phyloP scores from a whole-genome alignment of 192 early-diverging fungal genomes.

The Haplosporangium gracile region DNA sequence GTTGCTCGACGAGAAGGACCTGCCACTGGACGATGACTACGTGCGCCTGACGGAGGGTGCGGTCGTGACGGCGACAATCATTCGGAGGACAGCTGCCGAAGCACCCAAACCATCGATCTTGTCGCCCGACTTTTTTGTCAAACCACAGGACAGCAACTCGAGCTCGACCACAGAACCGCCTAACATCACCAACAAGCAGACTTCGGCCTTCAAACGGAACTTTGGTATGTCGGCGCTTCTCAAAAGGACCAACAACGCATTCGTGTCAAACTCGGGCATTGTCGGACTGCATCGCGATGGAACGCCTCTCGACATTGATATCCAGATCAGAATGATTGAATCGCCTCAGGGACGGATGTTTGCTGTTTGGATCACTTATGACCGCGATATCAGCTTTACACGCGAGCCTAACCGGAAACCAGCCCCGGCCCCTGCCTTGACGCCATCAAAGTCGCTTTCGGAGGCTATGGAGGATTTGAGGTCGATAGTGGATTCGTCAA shows the following conservation, averaged over 20 bases:
- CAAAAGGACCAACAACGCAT: constrained; percentile 34
- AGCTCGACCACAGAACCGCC: background rate
- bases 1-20: constrained; percentile 49
- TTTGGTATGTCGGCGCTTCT: constrained; percentile 51
- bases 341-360: constrained; percentile 61
- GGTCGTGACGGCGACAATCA: constrained; percentile 53
- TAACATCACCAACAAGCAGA: constrained; percentile 20
- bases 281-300: constrained; percentile 74
- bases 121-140: constrained; percentile 51
- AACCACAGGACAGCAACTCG: constrained; percentile 22
- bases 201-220: constrained; percentile 32
- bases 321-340: constrained; percentile 71
- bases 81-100: constrained; percentile 54
- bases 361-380: constrained; percentile 75
- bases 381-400: constrained; percentile 62
- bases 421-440: background rate
- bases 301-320: constrained; percentile 67
- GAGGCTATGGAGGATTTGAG: constrained; percentile 34
- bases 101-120: constrained; percentile 46
- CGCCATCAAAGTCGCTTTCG: constrained; percentile 15
- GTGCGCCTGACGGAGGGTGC: constrained; percentile 52
- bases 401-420: constrained; percentile 47
- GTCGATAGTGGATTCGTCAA: constrained; percentile 4
- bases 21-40: constrained; percentile 30
- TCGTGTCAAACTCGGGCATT: constrained; percentile 59